Percentiles rank a stretch among this genome's conserved stretches.
Evolutionary conservation across 768 basidiomycete genomes (phyloP).

Genomic region (Ramaria rubella): DNA sequence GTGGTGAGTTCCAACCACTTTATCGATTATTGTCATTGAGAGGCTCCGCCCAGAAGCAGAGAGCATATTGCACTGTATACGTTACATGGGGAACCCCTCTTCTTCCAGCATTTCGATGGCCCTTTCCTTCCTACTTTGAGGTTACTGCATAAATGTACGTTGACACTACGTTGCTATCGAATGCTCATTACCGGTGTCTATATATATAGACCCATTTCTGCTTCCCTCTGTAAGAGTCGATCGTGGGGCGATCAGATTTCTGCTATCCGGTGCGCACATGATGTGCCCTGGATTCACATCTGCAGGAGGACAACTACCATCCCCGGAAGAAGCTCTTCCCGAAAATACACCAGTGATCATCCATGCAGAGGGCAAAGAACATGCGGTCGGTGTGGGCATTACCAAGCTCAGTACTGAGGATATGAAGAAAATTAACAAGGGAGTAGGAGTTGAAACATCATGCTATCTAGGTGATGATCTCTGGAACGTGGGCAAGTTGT

Average conservation of each 20-base stretch:
- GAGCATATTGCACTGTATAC: conserved; percentile 94
- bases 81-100: conserved; percentile 76
- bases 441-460: conserved; percentile 81
- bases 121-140: conserved; percentile 85
- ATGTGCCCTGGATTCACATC: conserved; percentile 98
- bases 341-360: conserved; percentile 81
- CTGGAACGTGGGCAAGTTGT: conserved; percentile 65
- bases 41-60: conserved; percentile 48
- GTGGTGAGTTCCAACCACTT: conserved; percentile 53
- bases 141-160: conserved; percentile 85
- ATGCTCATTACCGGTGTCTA: background rate
- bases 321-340: conserved; percentile 57
- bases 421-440: conserved; percentile 85
- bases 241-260: conserved; percentile 95
- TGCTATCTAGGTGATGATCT: conserved; percentile 84
- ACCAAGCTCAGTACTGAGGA: conserved; percentile 82
- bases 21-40: conserved; percentile 11
- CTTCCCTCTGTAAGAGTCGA: conserved; percentile 87
- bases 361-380: conserved; percentile 92
- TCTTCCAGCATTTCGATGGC: conserved; percentile 96
- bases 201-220: conserved; percentile 72
- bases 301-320: conserved; percentile 80
- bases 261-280: conserved; percentile 90
- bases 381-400: conserved; percentile 81
- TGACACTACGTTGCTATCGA: background rate